These are phyloP conservation scores for Purshia tridentata DNA, from an alignment of 306 rosid species.

Conservation along the genomic window DNA sequence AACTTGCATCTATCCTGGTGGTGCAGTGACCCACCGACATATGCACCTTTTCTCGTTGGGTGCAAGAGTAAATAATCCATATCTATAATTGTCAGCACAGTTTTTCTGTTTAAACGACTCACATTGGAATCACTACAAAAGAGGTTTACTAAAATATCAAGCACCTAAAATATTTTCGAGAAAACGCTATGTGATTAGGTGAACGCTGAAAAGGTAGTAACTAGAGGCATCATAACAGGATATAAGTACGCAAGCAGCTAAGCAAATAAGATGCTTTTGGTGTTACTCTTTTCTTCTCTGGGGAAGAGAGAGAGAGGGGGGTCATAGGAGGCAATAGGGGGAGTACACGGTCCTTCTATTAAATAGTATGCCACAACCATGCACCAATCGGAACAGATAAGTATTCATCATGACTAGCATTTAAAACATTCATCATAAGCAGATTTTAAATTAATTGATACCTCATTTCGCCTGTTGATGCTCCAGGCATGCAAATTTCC, in stretches of 20 bases:
- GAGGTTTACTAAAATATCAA: no score
- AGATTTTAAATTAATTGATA: constrained; percentile 27
- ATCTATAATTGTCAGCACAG: no score
- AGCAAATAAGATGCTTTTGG: neutral
- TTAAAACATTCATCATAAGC: neutral
- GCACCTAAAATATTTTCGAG: no score
- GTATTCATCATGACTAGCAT: neutral
- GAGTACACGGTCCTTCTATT: neutral
- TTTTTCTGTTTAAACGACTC: no score
- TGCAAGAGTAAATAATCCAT: no score
- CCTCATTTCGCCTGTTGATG: constrained; percentile 73
- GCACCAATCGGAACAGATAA: neutral
- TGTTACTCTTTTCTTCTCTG: neutral
- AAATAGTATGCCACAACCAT: neutral
- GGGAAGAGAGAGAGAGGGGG: neutral
- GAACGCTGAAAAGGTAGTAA: neutral
- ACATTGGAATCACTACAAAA: no score
- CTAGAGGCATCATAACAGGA: neutral
- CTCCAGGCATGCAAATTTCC: constrained; percentile 96
- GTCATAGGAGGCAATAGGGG: neutral
- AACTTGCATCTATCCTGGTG: no score
- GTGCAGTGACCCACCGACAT: no score
- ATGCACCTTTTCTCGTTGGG: no score
- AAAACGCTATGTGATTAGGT: neutral
- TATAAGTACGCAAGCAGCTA: neutral